Conservation (phyloP, 441 rosid species). For the Viola pubescens region DNA sequence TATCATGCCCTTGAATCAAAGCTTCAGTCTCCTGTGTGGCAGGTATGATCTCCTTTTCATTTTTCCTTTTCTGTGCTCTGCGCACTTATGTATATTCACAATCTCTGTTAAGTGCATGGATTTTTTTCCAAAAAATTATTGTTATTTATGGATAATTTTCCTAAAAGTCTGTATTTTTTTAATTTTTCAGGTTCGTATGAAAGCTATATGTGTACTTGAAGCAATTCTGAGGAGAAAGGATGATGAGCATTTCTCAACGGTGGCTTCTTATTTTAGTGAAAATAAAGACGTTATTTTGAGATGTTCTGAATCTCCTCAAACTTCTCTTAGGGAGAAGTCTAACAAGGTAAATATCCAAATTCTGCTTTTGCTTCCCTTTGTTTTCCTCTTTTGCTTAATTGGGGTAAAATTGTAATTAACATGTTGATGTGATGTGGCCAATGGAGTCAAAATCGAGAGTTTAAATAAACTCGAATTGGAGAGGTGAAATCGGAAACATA, state of each 20-base stretch:
- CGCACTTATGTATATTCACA: background rate
- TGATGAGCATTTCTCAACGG: constrained; percentile 49
- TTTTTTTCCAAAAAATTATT: background rate
- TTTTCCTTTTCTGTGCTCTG: background rate
- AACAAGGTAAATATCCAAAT: constrained; percentile 42
- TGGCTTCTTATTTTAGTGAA: constrained; percentile 68
- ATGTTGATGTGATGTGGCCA: too few relatives aligned
- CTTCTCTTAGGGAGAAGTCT: constrained; percentile 86
- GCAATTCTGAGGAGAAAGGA: constrained; percentile 74
- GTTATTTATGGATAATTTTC: background rate
- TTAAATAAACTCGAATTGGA: too few relatives aligned
- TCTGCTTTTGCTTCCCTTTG: constrained; percentile 2
- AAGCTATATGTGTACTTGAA: constrained; percentile 87
- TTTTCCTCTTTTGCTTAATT: background rate
- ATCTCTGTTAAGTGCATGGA: background rate
- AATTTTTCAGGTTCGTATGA: constrained; percentile 71
- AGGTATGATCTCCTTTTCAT: constrained; percentile 40
- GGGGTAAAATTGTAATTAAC: too few relatives aligned
- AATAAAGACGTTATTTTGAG: constrained; percentile 50
- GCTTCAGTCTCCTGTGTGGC: constrained; percentile 90
- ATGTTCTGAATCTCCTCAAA: constrained; percentile 86
- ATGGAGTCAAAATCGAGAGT: too few relatives aligned
- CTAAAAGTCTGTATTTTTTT: background rate
- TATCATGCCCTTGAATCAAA: constrained; percentile 72
- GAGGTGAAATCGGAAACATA: too few relatives aligned